Evolutionary conservation across 2,329 filamentous ascomycete species (phyloP).

Genomic region (Coleophoma cylindrospora): DNA sequence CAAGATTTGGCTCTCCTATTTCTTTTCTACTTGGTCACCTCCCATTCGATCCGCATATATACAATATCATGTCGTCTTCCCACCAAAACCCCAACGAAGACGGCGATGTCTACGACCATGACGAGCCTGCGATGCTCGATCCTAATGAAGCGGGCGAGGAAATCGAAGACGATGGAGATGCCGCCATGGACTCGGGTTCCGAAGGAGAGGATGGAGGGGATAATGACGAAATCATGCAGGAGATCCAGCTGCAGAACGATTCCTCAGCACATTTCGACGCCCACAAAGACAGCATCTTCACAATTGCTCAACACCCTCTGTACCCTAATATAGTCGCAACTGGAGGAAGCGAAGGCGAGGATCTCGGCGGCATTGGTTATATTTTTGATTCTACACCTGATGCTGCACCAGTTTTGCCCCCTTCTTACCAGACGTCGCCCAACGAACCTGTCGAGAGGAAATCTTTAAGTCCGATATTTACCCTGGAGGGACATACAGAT

Average conservation of each 20-base stretch:
- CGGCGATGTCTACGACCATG: slow-evolving; percentile 39
- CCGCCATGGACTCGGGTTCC: slow-evolving; percentile 74
- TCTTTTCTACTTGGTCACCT: neutral
- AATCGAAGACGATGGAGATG: slow-evolving; percentile 62
- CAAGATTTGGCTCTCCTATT: neutral
- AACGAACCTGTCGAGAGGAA: slow-evolving; percentile 52
- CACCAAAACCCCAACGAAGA: slow-evolving; percentile 12
- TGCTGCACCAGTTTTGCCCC: slow-evolving; percentile 64
- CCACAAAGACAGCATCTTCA: slow-evolving; percentile 89
- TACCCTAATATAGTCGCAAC: slow-evolving; percentile 77
- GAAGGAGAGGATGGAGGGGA: slow-evolving; percentile 56
- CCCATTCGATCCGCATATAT: neutral
- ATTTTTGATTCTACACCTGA: slow-evolving; percentile 72
- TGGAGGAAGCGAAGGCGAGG: slow-evolving; percentile 69
- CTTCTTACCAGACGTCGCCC: slow-evolving; percentile 67
- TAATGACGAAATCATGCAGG: slow-evolving; percentile 50
- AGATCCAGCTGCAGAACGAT: slow-evolving; percentile 84
- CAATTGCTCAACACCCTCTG: slow-evolving; percentile 87
- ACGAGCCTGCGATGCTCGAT: slow-evolving; percentile 68
- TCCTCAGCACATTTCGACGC: slow-evolving; percentile 87
- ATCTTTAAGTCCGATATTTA: slow-evolving; percentile 60
- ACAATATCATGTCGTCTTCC: slow-evolving; percentile 17
- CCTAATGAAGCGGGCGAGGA: slow-evolving; percentile 76
- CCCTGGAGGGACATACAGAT: slow-evolving; percentile 86
- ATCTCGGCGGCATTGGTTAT: slow-evolving; percentile 66